Conservation (phyloP, 2,329 filamentous ascomycete genomes). For the Curvularia spicifera region DNA sequence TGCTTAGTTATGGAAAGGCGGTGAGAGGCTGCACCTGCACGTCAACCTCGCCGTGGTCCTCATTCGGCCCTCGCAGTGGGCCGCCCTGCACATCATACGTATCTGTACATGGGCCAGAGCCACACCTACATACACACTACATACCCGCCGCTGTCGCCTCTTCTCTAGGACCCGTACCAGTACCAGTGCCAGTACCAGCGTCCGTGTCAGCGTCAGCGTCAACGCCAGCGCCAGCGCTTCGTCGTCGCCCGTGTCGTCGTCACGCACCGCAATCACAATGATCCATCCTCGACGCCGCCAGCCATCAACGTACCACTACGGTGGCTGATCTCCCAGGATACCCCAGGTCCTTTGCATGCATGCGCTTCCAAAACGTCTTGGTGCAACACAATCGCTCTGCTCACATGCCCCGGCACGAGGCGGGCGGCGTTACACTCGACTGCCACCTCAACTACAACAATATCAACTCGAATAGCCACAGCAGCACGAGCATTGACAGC, state of each 20-base stretch:
- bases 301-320: conserved; percentile 2
- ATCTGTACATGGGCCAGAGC: neutral
- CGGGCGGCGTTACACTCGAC: neutral
- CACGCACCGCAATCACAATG: neutral
- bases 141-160: too few species aligned
- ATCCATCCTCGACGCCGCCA: neutral
- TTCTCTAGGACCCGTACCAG: too few species aligned
- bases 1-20: conserved; percentile 16
- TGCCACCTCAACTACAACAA: neutral
- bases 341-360: conserved; percentile 13
- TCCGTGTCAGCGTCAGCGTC: too few species aligned
- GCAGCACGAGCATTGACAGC: neutral
- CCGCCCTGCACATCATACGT: neutral
- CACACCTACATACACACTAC: too few species aligned
- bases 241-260: neutral
- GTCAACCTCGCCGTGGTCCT: neutral
- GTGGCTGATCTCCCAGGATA: conserved; percentile 13
- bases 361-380: conserved; percentile 6
- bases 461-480: neutral
- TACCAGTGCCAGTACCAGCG: too few species aligned
- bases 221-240: neutral
- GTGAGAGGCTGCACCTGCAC: conserved; percentile 6
- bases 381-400: neutral
- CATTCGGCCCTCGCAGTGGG: neutral
- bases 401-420: neutral